Evolutionary conservation across 2,329 filamentous ascomycete species (phyloP), one percentile per base, ranked within the genome.

Genomic region (Lasiodiplodia sp.): DNA sequence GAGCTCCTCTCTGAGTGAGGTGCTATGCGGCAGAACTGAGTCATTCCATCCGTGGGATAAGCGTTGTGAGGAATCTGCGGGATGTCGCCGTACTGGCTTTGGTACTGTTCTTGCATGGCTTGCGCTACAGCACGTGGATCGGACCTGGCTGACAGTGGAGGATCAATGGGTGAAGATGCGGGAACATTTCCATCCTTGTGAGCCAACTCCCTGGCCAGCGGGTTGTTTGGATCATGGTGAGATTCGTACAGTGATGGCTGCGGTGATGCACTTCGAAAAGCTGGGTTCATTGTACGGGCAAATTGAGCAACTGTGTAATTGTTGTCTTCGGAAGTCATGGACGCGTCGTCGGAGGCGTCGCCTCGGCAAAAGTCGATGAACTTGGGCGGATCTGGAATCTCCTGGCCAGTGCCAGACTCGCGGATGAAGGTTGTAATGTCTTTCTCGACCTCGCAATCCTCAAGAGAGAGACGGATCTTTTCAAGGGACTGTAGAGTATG

Each of bases 331-430:
- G 92, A 95, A 12, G 87, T 85, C 71, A 96, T 93, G 1, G 95
- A 97, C 72, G 90, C 89, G 47, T 88, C 90, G 73, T 99, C 96
- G 67, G 90, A 83, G 47, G 86, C 86, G 78, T 97, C 94, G 18
- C 95, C 96, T 12, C 96, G 91, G 79, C 93, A 96, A 80, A 98
- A 99, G 83, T 99, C 97, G 88, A 99, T 97, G 79, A 97, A 99
- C 79, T 94, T 97, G 53, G 96, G 96, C 28, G 96, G 89, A 79
- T 97, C 96, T 1, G 96, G 96, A 57, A 99, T 99, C 79, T 99
- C 96, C 79, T 98, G 95, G 5, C 96, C 94, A 2, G 96, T 99
- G 25, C 95, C 95, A 72, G 83, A 88, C 58, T 97, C 94, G 71
- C 87, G 91, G 81, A 99, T 99, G 83, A 99, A 99, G 71, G 81